These are phyloP conservation scores for Umbelopsis sp. DNA, from an alignment of 192 early-diverging fungal species.

Conservation along the genomic window DNA sequence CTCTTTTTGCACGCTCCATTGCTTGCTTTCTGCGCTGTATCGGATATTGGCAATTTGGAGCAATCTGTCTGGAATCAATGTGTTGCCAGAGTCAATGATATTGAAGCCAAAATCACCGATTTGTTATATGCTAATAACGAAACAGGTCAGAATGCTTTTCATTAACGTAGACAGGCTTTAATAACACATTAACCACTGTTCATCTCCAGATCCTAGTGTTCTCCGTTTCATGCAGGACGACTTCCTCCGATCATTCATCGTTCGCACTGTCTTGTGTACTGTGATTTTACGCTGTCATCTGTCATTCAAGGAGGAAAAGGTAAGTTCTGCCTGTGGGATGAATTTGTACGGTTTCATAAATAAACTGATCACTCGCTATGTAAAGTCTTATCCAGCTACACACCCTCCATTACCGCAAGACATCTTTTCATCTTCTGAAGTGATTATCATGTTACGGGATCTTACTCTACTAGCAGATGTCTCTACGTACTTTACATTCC, in stretches of 20 bases:
- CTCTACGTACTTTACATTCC: conserved; percentile 43
- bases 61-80: conserved; percentile 74
- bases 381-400: conserved; percentile 65
- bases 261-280: conserved; percentile 78
- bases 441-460: conserved; percentile 58
- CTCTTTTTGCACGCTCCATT: conserved; percentile 91
- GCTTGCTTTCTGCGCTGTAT: conserved; percentile 86
- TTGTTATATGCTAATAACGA: conserved; percentile 38
- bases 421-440: conserved; percentile 60
- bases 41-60: conserved; percentile 62
- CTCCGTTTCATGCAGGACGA: conserved; percentile 85
- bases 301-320: conserved; percentile 60
- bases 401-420: conserved; percentile 65
- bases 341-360: not conserved
- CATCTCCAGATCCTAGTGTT: conserved; percentile 41
- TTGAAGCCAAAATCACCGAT: conserved; percentile 58
- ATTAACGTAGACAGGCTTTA: not conserved
- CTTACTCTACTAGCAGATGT: conserved; percentile 51
- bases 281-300: conserved; percentile 71
- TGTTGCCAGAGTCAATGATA: conserved; percentile 48
- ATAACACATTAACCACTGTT: no score
- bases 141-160: conserved; percentile 18
- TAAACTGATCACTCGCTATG: conserved; percentile 1
- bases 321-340: conserved; percentile 18
- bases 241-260: conserved; percentile 88